Base-by-base conservation (phyloP, 164 flowering plant genomes). In the Santalum album region DNA sequence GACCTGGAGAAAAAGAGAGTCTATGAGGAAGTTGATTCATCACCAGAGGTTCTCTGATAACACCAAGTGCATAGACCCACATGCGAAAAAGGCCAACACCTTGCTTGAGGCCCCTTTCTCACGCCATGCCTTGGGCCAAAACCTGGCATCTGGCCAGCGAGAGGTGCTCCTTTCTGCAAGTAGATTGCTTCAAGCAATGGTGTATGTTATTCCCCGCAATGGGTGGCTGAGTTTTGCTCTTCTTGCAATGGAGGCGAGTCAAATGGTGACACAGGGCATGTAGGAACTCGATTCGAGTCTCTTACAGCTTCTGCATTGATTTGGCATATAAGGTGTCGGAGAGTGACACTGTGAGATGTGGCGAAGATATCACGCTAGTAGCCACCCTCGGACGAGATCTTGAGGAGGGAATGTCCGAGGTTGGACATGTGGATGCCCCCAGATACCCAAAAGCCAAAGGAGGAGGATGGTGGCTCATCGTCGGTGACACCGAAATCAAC, bases 211-310 rank as follows among this genome's bases (percentile, higher is more conserved):
- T 58, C 83, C 99, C 16, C 90, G 95, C 75, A 90, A 71, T 68
- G 96, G 97, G 10, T 94, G 99, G 97, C 80, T 94, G 38, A 84
- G 56, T 68, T 75, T 86, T 22, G 96, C 96, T 22, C 82, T 94
- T 49, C 82, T 85, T 53, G 83, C 95, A 1, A 90, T 94, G 96
- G 99, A 90, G 64, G 84, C 86, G 17, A 81, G 96, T 64, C 99
- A 92, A 67, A 92, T 92, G 99, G 90, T 83, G 52, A 87, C 86
- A 20, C 99, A 92, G 59, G 96, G 97, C 39, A 87, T 94, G 87
- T 90, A 96, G 99, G 97, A 85, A 66, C 82, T 85, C 19, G 99
- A 94, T 63, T 81, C 99, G 17, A 76, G 87, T 84, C 99, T 94
- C 55, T 65, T 94, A 17, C 99, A 94, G 74, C 84, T 94, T 51